Percentiles rank a stretch among this genome's conserved stretches.
phyloP scores from a whole-genome alignment of 805 yeast species.

The Ogataea methanolica region DNA sequence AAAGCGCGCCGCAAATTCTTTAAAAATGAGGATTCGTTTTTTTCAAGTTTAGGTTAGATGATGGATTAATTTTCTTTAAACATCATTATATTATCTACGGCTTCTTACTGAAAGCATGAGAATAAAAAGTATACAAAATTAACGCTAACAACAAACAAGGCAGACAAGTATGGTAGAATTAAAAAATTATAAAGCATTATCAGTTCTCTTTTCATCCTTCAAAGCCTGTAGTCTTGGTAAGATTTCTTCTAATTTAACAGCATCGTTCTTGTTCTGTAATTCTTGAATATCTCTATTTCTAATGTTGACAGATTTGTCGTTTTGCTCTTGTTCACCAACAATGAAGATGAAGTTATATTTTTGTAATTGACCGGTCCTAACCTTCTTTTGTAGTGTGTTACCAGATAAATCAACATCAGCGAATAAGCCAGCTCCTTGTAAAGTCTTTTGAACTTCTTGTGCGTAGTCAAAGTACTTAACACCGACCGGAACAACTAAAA shows the following conservation, averaged over 20 bases:
- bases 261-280: conserved; percentile 89
- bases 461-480: conserved; percentile 91
- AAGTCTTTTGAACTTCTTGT: conserved; percentile 62
- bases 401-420: conserved; percentile 93
- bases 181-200: conserved; percentile 38
- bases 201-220: conserved; percentile 70
- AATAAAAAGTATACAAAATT: too few relatives aligned
- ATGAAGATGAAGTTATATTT: conserved; percentile 94
- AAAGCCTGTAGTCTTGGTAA: conserved; percentile 62
- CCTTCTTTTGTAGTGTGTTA: conserved; percentile 97
- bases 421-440: conserved; percentile 73
- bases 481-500: conserved; percentile 94
- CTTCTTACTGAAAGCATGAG: too few relatives aligned
- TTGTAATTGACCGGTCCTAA: conserved; percentile 91
- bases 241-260: conserved; percentile 68
- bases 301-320: conserved; percentile 76
- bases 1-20: too few relatives aligned
- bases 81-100: too few relatives aligned
- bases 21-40: too few relatives aligned
- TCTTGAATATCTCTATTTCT: conserved; percentile 95
- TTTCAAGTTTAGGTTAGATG: too few relatives aligned
- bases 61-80: too few relatives aligned
- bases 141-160: too few relatives aligned
- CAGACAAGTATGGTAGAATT: too few relatives aligned
- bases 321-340: conserved; percentile 94